Conservation (phyloP, 225 moss, liverwort and hornwort species). For the Takakia lepidozioides region DNA sequence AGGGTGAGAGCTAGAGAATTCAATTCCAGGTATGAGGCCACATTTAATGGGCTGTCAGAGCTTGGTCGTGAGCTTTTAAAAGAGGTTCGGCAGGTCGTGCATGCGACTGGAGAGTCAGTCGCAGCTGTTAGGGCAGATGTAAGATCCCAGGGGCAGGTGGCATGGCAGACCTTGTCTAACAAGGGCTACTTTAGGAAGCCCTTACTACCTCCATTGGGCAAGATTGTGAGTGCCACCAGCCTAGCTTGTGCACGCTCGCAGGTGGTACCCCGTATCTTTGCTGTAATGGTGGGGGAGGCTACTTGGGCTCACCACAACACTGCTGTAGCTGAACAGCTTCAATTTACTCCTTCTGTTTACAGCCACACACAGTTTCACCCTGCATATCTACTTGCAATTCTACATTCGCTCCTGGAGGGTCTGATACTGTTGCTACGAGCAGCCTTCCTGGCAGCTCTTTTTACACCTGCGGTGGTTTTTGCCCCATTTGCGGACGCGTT, state of each 20-base stretch:
- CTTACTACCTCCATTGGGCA: constrained; percentile 50
- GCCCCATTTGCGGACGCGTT: constrained; percentile 71
- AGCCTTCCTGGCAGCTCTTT: constrained; percentile 46
- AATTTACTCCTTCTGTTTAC: constrained; percentile 14
- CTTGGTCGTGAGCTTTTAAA: constrained; percentile 27
- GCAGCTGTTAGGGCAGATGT: constrained; percentile 53
- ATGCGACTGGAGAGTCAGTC: constrained; percentile 44
- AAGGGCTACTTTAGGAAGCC: constrained; percentile 34
- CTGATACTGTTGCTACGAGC: constrained; percentile 57
- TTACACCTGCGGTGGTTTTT: constrained; percentile 62
- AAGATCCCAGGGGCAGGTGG: constrained; percentile 33
- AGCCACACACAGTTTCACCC: constrained; percentile 22
- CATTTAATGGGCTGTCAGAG: constrained; percentile 17
- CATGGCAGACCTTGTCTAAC: constrained; percentile 45
- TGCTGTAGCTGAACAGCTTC: constrained; percentile 28
- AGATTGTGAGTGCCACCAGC: constrained; percentile 62
- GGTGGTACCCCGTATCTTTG: constrained; percentile 75
- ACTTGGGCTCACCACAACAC: constrained; percentile 63
- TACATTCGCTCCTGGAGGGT: constrained; percentile 46
- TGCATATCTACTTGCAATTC: constrained; percentile 24
- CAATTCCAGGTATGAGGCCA: neutral
- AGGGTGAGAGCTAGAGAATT: neutral
- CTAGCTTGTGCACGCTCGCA: constrained; percentile 76
- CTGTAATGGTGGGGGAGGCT: constrained; percentile 74
- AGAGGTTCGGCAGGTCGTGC: constrained; percentile 44